A percentile compares a stretch with the other conserved stretches of the same genome.
These are phyloP conservation scores for Salix arbutifolia DNA, from an alignment of 345 rosid genomes.

Conservation along the genomic window DNA sequence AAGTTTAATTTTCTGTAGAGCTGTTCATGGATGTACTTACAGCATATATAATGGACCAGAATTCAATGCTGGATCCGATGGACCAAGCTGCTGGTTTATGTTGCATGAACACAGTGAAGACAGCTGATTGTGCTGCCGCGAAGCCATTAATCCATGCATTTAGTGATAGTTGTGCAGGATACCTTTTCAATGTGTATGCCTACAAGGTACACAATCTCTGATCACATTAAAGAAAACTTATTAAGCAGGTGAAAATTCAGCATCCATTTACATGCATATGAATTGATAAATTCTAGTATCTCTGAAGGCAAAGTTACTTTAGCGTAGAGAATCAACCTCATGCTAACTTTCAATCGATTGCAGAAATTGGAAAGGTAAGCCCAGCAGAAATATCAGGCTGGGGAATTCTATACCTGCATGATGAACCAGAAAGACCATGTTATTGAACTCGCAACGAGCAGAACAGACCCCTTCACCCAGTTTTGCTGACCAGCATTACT, in stretches of 20 bases:
- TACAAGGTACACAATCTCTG: slow-evolving; percentile 2
- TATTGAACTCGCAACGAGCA: slow-evolving; percentile 20
- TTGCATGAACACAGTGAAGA: slow-evolving; percentile 16
- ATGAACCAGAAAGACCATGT: slow-evolving; percentile 24
- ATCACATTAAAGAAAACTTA: background rate
- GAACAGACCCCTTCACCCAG: slow-evolving; percentile 31
- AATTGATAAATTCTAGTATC: background rate
- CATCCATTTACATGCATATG: background rate
- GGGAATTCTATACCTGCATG: slow-evolving; percentile 21
- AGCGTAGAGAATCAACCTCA: background rate
- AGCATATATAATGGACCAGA: slow-evolving; percentile 15
- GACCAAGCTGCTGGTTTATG: slow-evolving; percentile 17
- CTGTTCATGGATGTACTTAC: slow-evolving; percentile 10
- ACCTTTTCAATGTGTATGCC: slow-evolving; percentile 25
- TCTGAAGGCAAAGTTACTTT: background rate
- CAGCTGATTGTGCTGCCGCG: slow-evolving; percentile 28
- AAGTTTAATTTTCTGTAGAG: background rate
- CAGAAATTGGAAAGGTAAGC: background rate
- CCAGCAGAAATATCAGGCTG: background rate
- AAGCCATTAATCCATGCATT: slow-evolving; percentile 25
- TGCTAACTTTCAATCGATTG: background rate
- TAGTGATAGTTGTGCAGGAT: slow-evolving; percentile 31
- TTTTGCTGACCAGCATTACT: slow-evolving; percentile 7
- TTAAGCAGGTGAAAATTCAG: background rate
- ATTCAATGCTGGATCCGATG: slow-evolving; percentile 4